Evolutionary conservation across 2,329 filamentous ascomycete genomes (phyloP).

Genomic region (Coniella lustricola): DNA sequence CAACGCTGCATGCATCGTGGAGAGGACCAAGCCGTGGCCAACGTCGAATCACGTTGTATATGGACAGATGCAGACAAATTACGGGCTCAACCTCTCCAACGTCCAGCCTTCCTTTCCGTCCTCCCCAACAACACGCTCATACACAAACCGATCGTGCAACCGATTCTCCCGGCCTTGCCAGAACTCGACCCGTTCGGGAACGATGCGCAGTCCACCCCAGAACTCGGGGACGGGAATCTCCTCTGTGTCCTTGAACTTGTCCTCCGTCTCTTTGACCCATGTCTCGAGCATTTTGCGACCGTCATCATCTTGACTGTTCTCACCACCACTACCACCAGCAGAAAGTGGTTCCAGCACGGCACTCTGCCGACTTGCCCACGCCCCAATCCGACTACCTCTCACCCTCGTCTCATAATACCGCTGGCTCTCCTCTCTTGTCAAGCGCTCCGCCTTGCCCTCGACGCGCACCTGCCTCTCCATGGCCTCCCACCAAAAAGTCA

Average conservation of each 20-base stretch:
- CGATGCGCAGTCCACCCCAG: slow-evolving; percentile 85
- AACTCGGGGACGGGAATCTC: slow-evolving; percentile 86
- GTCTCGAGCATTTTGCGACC: slow-evolving; percentile 67
- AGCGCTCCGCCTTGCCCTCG: slow-evolving; percentile 66
- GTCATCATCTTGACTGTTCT: slow-evolving; percentile 45
- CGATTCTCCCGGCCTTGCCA: slow-evolving; percentile 89
- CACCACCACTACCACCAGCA: slow-evolving; percentile 13
- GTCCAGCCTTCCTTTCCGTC: slow-evolving; percentile 48
- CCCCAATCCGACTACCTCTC: slow-evolving; percentile 76
- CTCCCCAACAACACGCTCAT: slow-evolving; percentile 48
- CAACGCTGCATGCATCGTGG: too few relatives aligned
- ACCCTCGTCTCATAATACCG: slow-evolving; percentile 61
- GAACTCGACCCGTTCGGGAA: slow-evolving; percentile 86
- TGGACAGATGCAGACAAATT: slow-evolving; percentile 7
- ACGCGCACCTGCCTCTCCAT: slow-evolving; percentile 86
- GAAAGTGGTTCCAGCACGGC: slow-evolving; percentile 52
- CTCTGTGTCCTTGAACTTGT: slow-evolving; percentile 65
- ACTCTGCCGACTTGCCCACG: slow-evolving; percentile 90
- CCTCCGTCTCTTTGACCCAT: slow-evolving; percentile 70
- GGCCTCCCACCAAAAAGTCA: slow-evolving; percentile 87
- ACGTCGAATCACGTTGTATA: too few relatives aligned
- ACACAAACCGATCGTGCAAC: slow-evolving; percentile 89
- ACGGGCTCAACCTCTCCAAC: slow-evolving; percentile 70
- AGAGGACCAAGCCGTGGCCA: too few relatives aligned
- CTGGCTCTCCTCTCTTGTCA: slow-evolving; percentile 66